A percentile compares a stretch with the other conserved stretches of the same genome.
Conservation (phyloP, 2,329 filamentous ascomycete genomes). For the Claviceps sp. region DNA sequence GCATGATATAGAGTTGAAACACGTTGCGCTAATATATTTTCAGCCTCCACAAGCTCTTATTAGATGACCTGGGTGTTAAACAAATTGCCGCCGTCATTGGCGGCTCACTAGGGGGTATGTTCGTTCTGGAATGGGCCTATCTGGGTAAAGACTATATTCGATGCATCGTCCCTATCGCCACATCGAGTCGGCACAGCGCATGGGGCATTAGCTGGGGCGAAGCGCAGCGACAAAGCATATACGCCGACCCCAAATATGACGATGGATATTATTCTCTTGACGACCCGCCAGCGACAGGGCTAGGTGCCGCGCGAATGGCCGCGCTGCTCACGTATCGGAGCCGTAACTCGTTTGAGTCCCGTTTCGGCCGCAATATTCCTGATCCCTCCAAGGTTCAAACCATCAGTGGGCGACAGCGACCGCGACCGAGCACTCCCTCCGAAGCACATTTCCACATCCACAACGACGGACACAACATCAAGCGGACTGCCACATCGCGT, state of each 20-base stretch:
- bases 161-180: conserved; percentile 71
- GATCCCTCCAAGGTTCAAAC: conserved; percentile 73
- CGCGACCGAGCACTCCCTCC: conserved; percentile 46
- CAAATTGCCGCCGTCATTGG: conserved; percentile 70
- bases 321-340: conserved; percentile 91
- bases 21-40: conserved; percentile 18
- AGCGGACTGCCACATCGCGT: conserved; percentile 36
- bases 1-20: background rate
- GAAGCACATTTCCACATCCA: conserved; percentile 70
- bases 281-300: conserved; percentile 73
- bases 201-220: conserved; percentile 91
- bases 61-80: conserved; percentile 68
- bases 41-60: conserved; percentile 64
- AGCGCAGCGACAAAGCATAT: conserved; percentile 84
- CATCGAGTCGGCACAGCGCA: conserved; percentile 71
- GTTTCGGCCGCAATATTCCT: conserved; percentile 86
- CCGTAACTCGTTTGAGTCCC: conserved; percentile 89
- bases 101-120: conserved; percentile 80
- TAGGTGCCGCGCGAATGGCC: conserved; percentile 93
- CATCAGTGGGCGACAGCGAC: conserved; percentile 55
- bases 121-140: conserved; percentile 85
- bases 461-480: conserved; percentile 65
- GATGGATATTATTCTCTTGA: conserved; percentile 87
- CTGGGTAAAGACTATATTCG: conserved; percentile 77
- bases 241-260: conserved; percentile 95